Evolutionary conservation across 164 flowering plant species (phyloP), one percentile per base, ranked within the genome.

Genomic region (Cinnamomum micranthum): DNA sequence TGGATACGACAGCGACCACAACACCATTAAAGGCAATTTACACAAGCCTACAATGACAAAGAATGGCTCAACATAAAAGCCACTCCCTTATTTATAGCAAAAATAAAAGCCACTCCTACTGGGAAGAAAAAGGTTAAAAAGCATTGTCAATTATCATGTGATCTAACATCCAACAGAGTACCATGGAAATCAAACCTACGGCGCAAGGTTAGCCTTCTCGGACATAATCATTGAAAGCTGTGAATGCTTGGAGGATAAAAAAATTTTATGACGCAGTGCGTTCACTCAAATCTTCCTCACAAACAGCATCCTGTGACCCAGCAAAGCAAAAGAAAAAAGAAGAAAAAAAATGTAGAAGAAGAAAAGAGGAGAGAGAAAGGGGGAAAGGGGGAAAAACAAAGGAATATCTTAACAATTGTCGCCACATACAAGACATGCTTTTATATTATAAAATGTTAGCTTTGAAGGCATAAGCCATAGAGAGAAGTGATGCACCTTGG

Each of bases 1-100:
- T 70, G 80, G 79, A 83, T 73, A 79, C 82, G 78, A 86, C 83
- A 79, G 75, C 82, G 79, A 81, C 88, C 80, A 82, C 67, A 78
- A 78, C 80, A 77, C 80, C 79, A 81, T 77, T 23, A 84, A 84
- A 80, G 64, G 62, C 51, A 78, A 81, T 73, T 59, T 59, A 80
- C 27, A 65, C 19, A 60, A 75, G 71, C 74, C 74, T 3, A 77
- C 19, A 55, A 70, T 64, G 52, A 68, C 74, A 71, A 50, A 80
- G 5, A 64, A 78, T 50, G 77, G 77, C 71, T 73, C 67, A 75
- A 31, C 60, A 80, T n/a, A 67, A 65, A 62, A 14, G 50, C 77
- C 71, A 69, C 9, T 51, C 59, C 41, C 59, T 71, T 68, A 73
- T 62, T 63, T 71, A 52, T 68, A 75, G 62, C 71, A 28, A 59